These are phyloP conservation scores for Ceratobasidium sp. DNA, from an alignment of 1,284 basidiomycete genomes.

Conservation along the genomic window DNA sequence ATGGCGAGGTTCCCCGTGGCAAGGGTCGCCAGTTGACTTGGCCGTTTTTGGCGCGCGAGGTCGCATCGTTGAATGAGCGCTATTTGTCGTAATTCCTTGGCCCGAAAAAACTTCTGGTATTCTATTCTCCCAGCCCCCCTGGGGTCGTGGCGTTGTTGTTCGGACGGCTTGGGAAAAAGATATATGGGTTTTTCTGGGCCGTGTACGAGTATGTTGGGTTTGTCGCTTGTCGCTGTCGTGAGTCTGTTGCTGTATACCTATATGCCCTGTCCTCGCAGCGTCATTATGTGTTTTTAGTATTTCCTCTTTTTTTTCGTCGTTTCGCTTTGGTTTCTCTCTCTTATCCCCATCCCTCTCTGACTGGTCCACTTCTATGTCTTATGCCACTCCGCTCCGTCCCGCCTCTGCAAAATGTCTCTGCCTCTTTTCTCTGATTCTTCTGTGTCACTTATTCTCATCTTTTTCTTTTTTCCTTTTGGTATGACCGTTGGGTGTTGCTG, in stretches of 20 bases:
- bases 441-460: conserved; percentile 31
- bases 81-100: conserved; percentile 59
- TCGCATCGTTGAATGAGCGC: conserved; percentile 82
- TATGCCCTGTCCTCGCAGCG: conserved; percentile 20
- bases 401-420: conserved; percentile 37
- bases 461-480: not conserved
- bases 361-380: not conserved
- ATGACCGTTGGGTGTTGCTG: conserved; percentile 3
- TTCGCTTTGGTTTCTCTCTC: conserved; percentile 9
- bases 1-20: conserved; percentile 52
- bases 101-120: not conserved
- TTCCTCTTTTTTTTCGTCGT: not conserved
- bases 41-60: conserved; percentile 82
- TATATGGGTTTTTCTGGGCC: conserved; percentile 5
- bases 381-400: conserved; percentile 33
- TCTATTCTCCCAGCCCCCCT: not conserved
- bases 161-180: conserved; percentile 7
- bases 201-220: conserved; percentile 15
- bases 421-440: not conserved
- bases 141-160: not conserved
- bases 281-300: conserved; percentile 35
- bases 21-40: conserved; percentile 66
- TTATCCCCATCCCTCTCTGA: conserved; percentile 30
- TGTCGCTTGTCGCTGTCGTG: conserved; percentile 11
- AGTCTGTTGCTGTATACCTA: conserved; percentile 31